A percentile compares a stretch with the other conserved stretches of the same genome.
Conservation (phyloP, 129 eudicot genomes). For the Lactuca sativa region DNA sequence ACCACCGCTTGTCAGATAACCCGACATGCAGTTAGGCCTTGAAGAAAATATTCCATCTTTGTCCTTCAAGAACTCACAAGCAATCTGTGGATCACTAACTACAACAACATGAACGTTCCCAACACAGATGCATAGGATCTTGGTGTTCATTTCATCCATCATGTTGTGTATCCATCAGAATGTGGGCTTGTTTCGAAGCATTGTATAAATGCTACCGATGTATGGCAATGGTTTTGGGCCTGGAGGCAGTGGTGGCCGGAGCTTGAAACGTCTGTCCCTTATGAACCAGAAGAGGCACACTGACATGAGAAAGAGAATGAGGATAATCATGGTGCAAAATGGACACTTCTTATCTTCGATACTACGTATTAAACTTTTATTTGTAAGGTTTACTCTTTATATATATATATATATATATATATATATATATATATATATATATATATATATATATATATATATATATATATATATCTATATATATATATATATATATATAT, state of each 20-base stretch:
- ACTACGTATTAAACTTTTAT: no score
- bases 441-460: no score
- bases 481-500: no score
- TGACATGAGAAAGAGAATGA: background rate
- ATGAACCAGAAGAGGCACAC: background rate
- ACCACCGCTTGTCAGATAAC: constrained; percentile 15
- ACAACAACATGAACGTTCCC: constrained; percentile 29
- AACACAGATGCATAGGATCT: constrained; percentile 31
- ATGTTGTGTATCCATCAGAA: background rate
- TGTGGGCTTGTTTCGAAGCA: constrained; percentile 7
- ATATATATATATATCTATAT: no score
- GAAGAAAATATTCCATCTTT: constrained; percentile 38
- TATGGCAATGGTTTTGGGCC: constrained; percentile 10
- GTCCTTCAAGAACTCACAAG: constrained; percentile 36
- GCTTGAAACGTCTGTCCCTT: background rate
- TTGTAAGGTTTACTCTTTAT: background rate
- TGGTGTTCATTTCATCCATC: constrained; percentile 31
- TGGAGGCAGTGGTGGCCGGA: background rate
- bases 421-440: no score
- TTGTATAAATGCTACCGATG: background rate
- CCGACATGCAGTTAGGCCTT: constrained; percentile 28
- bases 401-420: no score
- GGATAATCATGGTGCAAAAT: background rate
- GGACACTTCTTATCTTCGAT: background rate
- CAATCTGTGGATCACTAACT: constrained; percentile 30